phyloP scores from a whole-genome alignment of 805 yeast species.

The Wickerhamomyces silvicola region DNA sequence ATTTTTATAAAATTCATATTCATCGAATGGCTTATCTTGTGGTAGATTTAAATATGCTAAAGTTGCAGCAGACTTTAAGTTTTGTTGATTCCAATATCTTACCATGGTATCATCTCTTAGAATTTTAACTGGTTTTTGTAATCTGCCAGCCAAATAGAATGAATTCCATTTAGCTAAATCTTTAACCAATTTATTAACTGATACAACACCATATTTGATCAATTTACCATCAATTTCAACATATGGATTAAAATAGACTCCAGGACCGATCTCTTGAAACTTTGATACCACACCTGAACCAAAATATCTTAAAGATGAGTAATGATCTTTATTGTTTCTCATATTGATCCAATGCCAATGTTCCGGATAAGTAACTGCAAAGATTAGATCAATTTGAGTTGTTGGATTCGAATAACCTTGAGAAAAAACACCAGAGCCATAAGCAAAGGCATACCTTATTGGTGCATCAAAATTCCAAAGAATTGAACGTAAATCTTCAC shows the following conservation, averaged over 20 bases:
- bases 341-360: constrained; percentile 76
- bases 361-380: constrained; percentile 67
- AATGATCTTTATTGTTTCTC: constrained; percentile 63
- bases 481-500: constrained; percentile 39
- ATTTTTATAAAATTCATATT: constrained; percentile 62
- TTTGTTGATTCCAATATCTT: constrained; percentile 64
- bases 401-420: constrained; percentile 49
- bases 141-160: constrained; percentile 83
- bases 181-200: constrained; percentile 47
- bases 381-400: constrained; percentile 81
- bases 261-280: constrained; percentile 73
- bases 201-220: constrained; percentile 84
- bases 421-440: constrained; percentile 88
- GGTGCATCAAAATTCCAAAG: constrained; percentile 63
- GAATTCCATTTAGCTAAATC: constrained; percentile 85
- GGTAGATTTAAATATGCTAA: constrained; percentile 37
- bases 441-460: constrained; percentile 77
- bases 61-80: constrained; percentile 71
- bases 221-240: constrained; percentile 52
- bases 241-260: constrained; percentile 91
- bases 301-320: constrained; percentile 56
- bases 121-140: constrained; percentile 88
- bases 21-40: constrained; percentile 39
- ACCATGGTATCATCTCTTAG: constrained; percentile 59
- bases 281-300: constrained; percentile 53